Base-by-base conservation (phyloP, 129 eudicot species). In the Ambrosia trifida region DNA sequence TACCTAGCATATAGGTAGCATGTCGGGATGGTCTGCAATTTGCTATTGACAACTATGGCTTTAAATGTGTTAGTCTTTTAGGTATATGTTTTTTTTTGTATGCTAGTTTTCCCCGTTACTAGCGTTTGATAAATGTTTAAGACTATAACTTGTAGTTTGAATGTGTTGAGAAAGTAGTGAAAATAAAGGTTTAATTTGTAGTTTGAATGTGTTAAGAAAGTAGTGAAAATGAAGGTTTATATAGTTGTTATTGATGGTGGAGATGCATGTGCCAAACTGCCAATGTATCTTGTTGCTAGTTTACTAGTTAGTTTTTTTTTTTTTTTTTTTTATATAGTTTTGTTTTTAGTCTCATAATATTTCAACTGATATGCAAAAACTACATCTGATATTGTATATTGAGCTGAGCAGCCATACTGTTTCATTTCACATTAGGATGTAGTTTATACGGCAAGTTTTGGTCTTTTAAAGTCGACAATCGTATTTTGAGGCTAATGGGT, bases 401-500 rank as follows among this genome's bases (percentile, higher is more conserved):
- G 52, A 64, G 52, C 17, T 36, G 52, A 64, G 52, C 17, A 32
- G 12, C 24, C 19, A 3, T 16, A 40, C 53, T 68, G 44, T 56
- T 58, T 49, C 36, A 11, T 69, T 69, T 32, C 14, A 53, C 32
- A 28, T 59, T 66, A 33, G 59, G 30, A 64, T 56, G 5, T 75
- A 38, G 20, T 64, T 51, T 60, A 11, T 57, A 64, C 40, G 20
- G 7, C 14, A 75, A 41, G 41, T 36, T 52, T 40, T 56, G 61
- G 38, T 74, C 44, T 49, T 24, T 28, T 31, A n/a, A 73, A 4
- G 46, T 51, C 9, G 9, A 64, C 20, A n/a, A 19, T 67, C 13
- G 38, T 36, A 68, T 45, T 18, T 56, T 11, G 47, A 64, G 7
- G 41, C 62, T 66, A 72, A 75, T 13, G 28, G 65, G 28, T 69